Percentiles rank a stretch among this genome's conserved stretches.
These are phyloP conservation scores for Leishmania aethiopica DNA, from an alignment of 208 protist genomes.

Conservation along the genomic window DNA sequence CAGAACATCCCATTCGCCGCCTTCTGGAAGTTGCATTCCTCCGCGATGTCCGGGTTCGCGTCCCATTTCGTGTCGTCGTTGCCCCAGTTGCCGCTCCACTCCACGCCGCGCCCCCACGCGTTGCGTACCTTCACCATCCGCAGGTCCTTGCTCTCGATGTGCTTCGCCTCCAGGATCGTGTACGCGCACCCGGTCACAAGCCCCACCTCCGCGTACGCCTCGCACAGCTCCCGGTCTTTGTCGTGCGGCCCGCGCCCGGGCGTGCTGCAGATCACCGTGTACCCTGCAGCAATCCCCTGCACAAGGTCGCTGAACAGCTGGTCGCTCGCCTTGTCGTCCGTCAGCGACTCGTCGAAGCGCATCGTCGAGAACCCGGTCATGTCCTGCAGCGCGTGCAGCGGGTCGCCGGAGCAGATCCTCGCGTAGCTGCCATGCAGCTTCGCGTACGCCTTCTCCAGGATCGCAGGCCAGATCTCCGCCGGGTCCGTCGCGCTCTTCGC, in stretches of 20 bases:
- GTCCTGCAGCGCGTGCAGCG: constrained; percentile 84
- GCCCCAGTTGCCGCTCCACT: constrained; percentile 84
- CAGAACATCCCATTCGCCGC: constrained; percentile 74
- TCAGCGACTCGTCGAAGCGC: constrained; percentile 65
- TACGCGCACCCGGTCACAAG: constrained; percentile 72
- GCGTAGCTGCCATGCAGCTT: constrained; percentile 89
- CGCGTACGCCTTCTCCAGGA: constrained; percentile 90
- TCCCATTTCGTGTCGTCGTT: constrained; percentile 76
- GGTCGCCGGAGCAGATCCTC: constrained; percentile 75
- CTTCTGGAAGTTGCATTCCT: constrained; percentile 66
- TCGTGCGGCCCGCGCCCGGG: constrained; percentile 47
- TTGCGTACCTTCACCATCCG: constrained; percentile 79
- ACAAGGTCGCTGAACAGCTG: constrained; percentile 60
- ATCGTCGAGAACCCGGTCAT: constrained; percentile 71
- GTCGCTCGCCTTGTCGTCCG: constrained; percentile 24
- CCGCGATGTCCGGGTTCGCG: constrained; percentile 69
- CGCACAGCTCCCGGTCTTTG: constrained; percentile 31
- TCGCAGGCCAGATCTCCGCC: constrained; percentile 81
- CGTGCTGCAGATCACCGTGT: constrained; percentile 80
- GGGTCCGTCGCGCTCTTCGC: constrained; percentile 55
- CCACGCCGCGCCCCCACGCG: constrained; percentile 54
- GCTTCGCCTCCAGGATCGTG: constrained; percentile 62
- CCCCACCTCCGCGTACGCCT: constrained; percentile 57
- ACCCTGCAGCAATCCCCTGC: constrained; percentile 36
- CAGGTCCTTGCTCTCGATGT: constrained; percentile 50